phyloP scores from a whole-genome alignment of 2,329 filamentous ascomycete species.

The Macroventuria anomochaeta region DNA sequence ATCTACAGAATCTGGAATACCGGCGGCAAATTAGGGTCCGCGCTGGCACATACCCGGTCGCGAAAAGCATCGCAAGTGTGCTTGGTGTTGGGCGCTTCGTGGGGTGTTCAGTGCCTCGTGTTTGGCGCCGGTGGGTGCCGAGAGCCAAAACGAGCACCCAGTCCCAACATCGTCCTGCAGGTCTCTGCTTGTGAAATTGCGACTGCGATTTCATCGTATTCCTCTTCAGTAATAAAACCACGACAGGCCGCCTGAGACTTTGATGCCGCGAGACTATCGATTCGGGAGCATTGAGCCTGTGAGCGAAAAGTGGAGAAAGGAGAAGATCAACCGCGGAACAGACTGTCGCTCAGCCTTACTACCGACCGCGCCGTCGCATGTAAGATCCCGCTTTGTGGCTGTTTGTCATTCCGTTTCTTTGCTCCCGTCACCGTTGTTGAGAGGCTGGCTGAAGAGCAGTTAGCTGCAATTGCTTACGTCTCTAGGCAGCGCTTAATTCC shows the following conservation, averaged over 20 bases:
- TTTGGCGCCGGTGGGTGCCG: slow-evolving; percentile 18
- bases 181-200: slow-evolving; percentile 22
- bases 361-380: not conserved
- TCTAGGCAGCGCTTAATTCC: not conserved
- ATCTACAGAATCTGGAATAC: slow-evolving; percentile 15
- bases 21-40: slow-evolving; percentile 4
- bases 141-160: slow-evolving; percentile 13
- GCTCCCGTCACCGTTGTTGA: slow-evolving; percentile 4
- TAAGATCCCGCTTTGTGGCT: slow-evolving; percentile 6
- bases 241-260: slow-evolving; percentile 10
- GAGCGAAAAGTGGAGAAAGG: slow-evolving; percentile 18
- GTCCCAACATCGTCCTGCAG: slow-evolving; percentile 17
- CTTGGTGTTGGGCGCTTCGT: slow-evolving; percentile 17
- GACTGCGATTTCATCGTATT: slow-evolving; percentile 9
- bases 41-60: slow-evolving; percentile 4
- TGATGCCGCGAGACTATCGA: slow-evolving; percentile 22
- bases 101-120: slow-evolving; percentile 15
- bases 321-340: slow-evolving; percentile 9
- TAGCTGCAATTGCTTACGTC: not conserved
- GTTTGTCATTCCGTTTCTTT: slow-evolving; percentile 3
- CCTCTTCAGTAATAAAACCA: slow-evolving; percentile 1
- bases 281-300: slow-evolving; percentile 10
- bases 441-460: slow-evolving; percentile 8
- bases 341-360: slow-evolving; percentile 10
- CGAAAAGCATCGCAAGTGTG: slow-evolving; percentile 1